phyloP scores from a whole-genome alignment of 768 basidiomycete species.

The Amanita inopinata region DNA sequence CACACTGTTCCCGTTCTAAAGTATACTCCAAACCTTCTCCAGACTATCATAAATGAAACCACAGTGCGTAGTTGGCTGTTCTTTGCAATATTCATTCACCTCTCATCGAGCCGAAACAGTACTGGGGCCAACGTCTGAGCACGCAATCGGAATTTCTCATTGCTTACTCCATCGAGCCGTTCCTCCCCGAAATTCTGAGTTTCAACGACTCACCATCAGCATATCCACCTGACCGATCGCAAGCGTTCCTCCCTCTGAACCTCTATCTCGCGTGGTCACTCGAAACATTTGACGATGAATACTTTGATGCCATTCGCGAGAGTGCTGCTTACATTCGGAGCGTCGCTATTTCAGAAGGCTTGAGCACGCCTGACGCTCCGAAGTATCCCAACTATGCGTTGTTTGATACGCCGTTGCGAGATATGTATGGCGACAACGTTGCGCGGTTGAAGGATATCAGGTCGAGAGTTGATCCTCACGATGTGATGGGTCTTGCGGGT shows the following conservation, averaged over 20 bases:
- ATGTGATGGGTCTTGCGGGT: conserved; percentile 44
- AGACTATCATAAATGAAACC: conserved; percentile 28
- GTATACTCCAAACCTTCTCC: conserved; percentile 21
- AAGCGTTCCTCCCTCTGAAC: conserved; percentile 19
- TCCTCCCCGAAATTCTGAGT: conserved; percentile 30
- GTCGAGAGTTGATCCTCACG: conserved; percentile 31
- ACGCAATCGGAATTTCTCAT: conserved; percentile 11
- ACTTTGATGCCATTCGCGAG: conserved; percentile 24
- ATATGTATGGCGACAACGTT: conserved; percentile 34
- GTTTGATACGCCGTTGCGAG: conserved; percentile 29
- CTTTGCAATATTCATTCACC: too few species aligned
- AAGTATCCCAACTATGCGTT: conserved; percentile 35
- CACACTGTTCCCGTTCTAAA: conserved; percentile 27
- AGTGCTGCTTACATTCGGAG: conserved; percentile 26
- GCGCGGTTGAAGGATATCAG: conserved; percentile 24
- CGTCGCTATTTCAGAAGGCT: conserved; percentile 23
- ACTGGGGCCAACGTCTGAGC: not conserved
- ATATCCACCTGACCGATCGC: conserved; percentile 28
- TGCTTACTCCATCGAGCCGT: conserved; percentile 34
- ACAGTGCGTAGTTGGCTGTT: conserved; percentile 21
- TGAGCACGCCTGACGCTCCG: conserved; percentile 23
- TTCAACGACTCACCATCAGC: conserved; percentile 29
- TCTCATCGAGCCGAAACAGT: too few species aligned
- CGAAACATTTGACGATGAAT: conserved; percentile 13
- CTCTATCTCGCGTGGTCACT: conserved; percentile 18